Conservation (phyloP, 352 stramenopile species). For the Pythium biforme region DNA sequence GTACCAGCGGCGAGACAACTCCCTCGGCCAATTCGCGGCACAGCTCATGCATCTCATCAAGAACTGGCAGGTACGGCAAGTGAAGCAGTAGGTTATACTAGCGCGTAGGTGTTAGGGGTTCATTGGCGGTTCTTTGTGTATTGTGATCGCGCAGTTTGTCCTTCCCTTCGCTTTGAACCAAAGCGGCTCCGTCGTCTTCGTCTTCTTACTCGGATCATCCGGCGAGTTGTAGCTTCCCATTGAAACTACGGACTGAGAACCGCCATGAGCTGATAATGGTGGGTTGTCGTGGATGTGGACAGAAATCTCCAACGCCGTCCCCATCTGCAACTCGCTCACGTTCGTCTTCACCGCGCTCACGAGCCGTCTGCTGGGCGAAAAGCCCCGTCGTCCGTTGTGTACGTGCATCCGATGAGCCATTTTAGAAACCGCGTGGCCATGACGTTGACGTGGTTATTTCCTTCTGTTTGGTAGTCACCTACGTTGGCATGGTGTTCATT, state of each 20-base stretch:
- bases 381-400: constrained; percentile 66
- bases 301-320: constrained; percentile 86
- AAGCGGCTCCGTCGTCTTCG: constrained; percentile 78
- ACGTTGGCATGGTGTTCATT: constrained; percentile 30
- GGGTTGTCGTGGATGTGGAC: neutral
- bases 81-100: no score
- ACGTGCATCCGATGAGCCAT: constrained; percentile 14
- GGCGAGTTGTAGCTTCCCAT: constrained; percentile 29
- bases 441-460: neutral
- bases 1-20: constrained; percentile 69
- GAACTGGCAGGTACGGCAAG: constrained; percentile 75
- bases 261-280: neutral
- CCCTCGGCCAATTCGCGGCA: constrained; percentile 39
- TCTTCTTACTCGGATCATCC: constrained; percentile 71
- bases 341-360: constrained; percentile 88
- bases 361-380: constrained; percentile 72
- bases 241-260: neutral
- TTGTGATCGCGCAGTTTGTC: constrained; percentile 48
- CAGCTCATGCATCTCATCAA: constrained; percentile 48
- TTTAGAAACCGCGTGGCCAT: neutral
- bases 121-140: neutral
- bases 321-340: constrained; percentile 87
- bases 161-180: constrained; percentile 84
- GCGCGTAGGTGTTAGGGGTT: no score
- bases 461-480: constrained; percentile 18